phyloP scores from a whole-genome alignment of 495 filamentous ascomycete genomes.

The Neurospora africana region DNA sequence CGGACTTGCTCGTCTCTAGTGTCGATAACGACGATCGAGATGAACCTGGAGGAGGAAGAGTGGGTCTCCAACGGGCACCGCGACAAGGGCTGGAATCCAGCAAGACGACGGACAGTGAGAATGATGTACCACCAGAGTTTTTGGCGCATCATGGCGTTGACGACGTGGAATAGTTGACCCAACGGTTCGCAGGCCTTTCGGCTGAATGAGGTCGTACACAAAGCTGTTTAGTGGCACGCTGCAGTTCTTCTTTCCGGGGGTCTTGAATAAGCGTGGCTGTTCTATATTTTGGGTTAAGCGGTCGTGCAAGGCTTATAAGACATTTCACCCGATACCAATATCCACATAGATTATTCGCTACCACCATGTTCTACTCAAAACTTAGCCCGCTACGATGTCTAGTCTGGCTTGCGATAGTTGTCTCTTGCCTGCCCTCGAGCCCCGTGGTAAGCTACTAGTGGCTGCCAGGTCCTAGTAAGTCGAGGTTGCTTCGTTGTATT shows the following conservation, averaged over 20 bases:
- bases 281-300: background rate
- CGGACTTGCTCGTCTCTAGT: conserved; percentile 9
- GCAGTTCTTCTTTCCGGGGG: background rate
- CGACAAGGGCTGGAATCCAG: conserved; percentile 2
- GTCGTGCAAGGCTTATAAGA: background rate
- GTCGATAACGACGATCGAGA: background rate
- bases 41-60: background rate
- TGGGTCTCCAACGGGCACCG: background rate
- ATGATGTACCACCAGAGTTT: conserved; percentile 32
- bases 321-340: background rate
- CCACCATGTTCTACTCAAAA: background rate
- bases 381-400: background rate
- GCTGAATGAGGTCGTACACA: background rate
- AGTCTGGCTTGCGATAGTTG: background rate
- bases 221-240: background rate
- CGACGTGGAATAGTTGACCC: conserved; percentile 2
- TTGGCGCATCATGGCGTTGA: conserved; percentile 10
- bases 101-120: conserved; percentile 26
- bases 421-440: background rate
- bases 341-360: background rate
- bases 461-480: background rate
- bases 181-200: background rate
- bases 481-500: too few species aligned
- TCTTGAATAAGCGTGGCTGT: background rate
- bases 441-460: background rate